A percentile compares a stretch with the other conserved stretches of the same genome.
phyloP scores from a whole-genome alignment of 176 grass and related monocot species.

The Echinochloa phyllopogon region DNA sequence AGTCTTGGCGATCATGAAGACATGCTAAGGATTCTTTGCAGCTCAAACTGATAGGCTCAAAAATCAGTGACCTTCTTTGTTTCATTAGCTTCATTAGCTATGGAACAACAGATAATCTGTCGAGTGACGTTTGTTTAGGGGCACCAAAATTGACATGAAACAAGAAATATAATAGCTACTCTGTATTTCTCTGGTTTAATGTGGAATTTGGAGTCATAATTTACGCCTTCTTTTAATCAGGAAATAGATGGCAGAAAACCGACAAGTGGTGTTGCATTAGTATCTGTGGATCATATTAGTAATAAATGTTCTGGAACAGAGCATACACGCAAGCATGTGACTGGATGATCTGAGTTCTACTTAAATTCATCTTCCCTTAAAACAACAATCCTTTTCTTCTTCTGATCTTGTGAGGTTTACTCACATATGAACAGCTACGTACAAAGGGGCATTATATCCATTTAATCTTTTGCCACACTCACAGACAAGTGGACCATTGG shows the following conservation, averaged over 20 bases:
- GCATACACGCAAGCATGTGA: neutral
- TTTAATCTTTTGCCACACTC: no score
- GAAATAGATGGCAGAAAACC: no score
- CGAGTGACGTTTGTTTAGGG: neutral
- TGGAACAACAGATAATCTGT: neutral
- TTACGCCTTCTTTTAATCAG: neutral
- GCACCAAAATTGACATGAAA: neutral
- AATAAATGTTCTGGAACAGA: neutral
- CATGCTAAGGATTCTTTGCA: neutral
- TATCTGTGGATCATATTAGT: neutral
- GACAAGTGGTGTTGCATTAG: neutral
- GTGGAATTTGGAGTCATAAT: neutral
- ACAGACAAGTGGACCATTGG: no score
- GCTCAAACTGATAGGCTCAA: neutral
- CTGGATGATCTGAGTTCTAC: neutral
- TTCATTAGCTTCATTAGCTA: neutral
- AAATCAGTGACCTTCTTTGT: no score
- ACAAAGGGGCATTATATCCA: no score
- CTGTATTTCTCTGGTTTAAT: constrained; percentile 2
- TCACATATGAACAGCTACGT: neutral
- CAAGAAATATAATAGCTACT: neutral
- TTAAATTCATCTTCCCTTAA: neutral
- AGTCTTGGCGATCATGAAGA: neutral
- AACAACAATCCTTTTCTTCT: neutral
- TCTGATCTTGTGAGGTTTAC: neutral